Base-by-base conservation (phyloP, 768 basidiomycete genomes). In the Russula vinacea region DNA sequence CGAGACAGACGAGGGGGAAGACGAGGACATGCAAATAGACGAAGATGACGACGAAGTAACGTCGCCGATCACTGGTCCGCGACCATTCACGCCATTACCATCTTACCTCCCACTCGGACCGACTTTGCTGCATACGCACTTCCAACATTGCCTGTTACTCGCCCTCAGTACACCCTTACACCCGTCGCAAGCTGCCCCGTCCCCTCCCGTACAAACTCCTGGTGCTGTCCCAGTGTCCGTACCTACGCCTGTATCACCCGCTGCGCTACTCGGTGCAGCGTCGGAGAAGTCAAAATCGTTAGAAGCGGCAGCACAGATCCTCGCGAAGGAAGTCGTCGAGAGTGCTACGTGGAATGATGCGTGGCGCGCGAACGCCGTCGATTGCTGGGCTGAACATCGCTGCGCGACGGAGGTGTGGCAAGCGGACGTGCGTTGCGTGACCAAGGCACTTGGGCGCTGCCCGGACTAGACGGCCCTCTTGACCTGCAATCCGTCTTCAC, bases 181-280 rank as follows among this genome's bases (percentile, higher is more conserved):
- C 1, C 82, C 85, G 1, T 85, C 85, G 0, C 86, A 80, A 1
- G 77, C 82, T 11, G 77, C 81, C 2, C 78, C 78, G 14, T 78
- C 81, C 10, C 78, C 79, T 52, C 76, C 77, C 67, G 76, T 79
- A 4, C 74, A 60, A 44, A 62, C 78, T 0, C 71, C 76, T 17
- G 73, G 78, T 16, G 71, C 79, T 37, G 75, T 69, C 5, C 76
- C 75, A 3, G 77, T 78, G 3, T 81, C 82, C n/a, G 90, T 87
- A 0, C 90, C 90, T 1, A 94, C 92, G 0, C 92, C 92, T 1
- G 89, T 93, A 3, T 93, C 91, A 0, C 92, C 92, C 22, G 90
- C 89, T 5, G 87, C 88, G 1, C 78, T 79, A 0, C 75, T 89
- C 37, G 87, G 87, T 5, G 80, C 83, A 1, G 77, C 84, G 1